Base-by-base conservation (phyloP, 225 moss, liverwort and hornwort genomes). In the Polytrichum formosum region DNA sequence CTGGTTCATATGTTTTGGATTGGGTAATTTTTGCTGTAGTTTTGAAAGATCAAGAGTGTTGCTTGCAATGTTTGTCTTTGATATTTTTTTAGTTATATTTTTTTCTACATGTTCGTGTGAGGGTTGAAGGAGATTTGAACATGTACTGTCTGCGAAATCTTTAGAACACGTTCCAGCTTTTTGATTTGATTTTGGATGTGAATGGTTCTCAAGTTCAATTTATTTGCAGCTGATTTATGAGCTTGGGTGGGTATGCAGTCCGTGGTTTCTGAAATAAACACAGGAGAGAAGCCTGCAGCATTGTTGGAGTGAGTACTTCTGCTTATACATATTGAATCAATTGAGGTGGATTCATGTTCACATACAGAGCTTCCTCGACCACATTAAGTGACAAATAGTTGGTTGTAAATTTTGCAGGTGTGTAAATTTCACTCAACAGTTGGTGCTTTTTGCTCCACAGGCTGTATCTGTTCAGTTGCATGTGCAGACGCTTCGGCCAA, bases 371-470 rank as follows among this genome's bases (percentile, higher is more conserved):
- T 59, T 16, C 23, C 59, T 23, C 10, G 33, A 33, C 22, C n/a
- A 33, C 33, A 16, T 46, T 46, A 46, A 46, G 46, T 46, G 46
- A 46, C 46, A 46, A 2, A 46, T 46, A 23, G 31, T 66, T n/a
- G 21, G 59, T 10, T 53, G 53, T 56, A 27, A 28, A 5, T 76
- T 79, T 64, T 77, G 65, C 77, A 92, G 92, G 77, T 91, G 91
- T 81, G 94, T 99, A 75, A 91, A 92, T 71, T 99, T 94, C 66
- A 99, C 98, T 2, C 98, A 99, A 76, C 98, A 99, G 74, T 81
- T 99, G 82, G 98, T 87, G 53, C 88, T 99, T 72, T 99, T 99
- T 72, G 94, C 98, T 71, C 94, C 98, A 26, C 85, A 90, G 75
- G 98, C 98, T 67, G 91, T 94, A 69, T 88, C 94, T 68, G 90